Evolutionary conservation across 805 yeast species (phyloP).

Genomic region (Pichia insulana): DNA sequence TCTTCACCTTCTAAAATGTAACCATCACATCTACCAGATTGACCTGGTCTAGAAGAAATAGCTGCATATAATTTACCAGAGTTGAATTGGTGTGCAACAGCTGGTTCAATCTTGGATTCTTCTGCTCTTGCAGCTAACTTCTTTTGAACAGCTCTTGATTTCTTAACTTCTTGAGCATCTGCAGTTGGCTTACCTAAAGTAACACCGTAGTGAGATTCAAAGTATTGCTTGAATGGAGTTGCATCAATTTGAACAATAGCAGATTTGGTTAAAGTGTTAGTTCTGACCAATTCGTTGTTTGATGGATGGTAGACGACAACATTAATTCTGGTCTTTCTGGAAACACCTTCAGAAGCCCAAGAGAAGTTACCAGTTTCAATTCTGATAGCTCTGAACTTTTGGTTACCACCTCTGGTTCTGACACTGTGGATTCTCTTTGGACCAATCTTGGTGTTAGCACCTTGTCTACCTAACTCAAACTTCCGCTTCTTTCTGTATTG

Average conservation of each 20-base stretch:
- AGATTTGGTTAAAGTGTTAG: slow-evolving; percentile 98
- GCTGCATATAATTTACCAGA: slow-evolving; percentile 98
- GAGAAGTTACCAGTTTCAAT: slow-evolving; percentile 98
- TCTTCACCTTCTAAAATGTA: slow-evolving; percentile 99
- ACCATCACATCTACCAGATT: slow-evolving; percentile 99
- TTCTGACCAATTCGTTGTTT: slow-evolving; percentile 98
- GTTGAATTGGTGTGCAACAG: slow-evolving; percentile 94
- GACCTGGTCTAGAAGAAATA: slow-evolving; percentile 99
- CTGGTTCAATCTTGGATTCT: slow-evolving; percentile 74
- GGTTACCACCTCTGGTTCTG: slow-evolving; percentile 99
- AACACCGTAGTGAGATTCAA: slow-evolving; percentile 96
- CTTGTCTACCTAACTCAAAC: slow-evolving; percentile 99
- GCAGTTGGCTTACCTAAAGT: slow-evolving; percentile 78
- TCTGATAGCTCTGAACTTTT: slow-evolving; percentile 99
- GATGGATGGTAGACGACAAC: slow-evolving; percentile 99
- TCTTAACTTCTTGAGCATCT: slow-evolving; percentile 46
- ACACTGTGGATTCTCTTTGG: slow-evolving; percentile 97
- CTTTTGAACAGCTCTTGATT: slow-evolving; percentile 76
- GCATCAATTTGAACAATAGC: slow-evolving; percentile 99
- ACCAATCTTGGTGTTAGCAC: slow-evolving; percentile 99
- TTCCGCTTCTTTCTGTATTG: slow-evolving; percentile 99
- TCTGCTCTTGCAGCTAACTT: slow-evolving; percentile 91
- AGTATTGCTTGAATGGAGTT: slow-evolving; percentile 99
- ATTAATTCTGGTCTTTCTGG: slow-evolving; percentile 98
- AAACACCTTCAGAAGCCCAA: slow-evolving; percentile 98